These are phyloP conservation scores for Phytophthora quininea DNA, from an alignment of 352 stramenopile genomes.

Conservation along the genomic window DNA sequence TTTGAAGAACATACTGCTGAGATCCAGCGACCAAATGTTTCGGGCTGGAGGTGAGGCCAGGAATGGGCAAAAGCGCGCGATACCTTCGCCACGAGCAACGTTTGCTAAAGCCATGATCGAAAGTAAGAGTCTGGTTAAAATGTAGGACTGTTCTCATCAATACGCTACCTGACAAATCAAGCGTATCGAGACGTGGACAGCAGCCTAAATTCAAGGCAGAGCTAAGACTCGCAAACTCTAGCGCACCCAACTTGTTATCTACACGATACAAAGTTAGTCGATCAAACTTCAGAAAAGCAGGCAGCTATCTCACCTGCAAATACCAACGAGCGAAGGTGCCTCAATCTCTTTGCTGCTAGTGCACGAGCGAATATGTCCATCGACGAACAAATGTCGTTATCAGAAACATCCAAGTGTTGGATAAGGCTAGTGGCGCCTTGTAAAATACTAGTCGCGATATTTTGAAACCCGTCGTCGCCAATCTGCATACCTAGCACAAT, in stretches of 20 bases:
- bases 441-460: conserved; percentile 24
- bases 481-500: conserved; percentile 34
- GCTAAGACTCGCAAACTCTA: conserved; percentile 44
- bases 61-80: conserved; percentile 47
- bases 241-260: conserved; percentile 45
- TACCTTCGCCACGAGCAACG: conserved; percentile 43
- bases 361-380: conserved; percentile 33
- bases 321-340: conserved; percentile 28
- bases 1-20: conserved; percentile 46
- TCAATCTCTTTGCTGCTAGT: conserved; percentile 20
- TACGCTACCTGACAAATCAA: conserved; percentile 45
- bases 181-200: conserved; percentile 34
- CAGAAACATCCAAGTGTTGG: conserved; percentile 38
- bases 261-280: not conserved
- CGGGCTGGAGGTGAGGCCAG: conserved; percentile 37
- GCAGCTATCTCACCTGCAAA: conserved; percentile 25
- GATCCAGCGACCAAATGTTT: conserved; percentile 44
- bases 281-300: too few relatives aligned
- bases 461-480: conserved; percentile 29
- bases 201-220: conserved; percentile 24
- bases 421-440: conserved; percentile 14
- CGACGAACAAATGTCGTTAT: conserved; percentile 34
- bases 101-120: conserved; percentile 44
- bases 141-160: too few relatives aligned
- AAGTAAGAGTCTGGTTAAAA: not conserved